A percentile compares a stretch with the other conserved stretches of the same genome.
phyloP scores from a whole-genome alignment of 1,284 basidiomycete species.

The Puccinia brachypodii region DNA sequence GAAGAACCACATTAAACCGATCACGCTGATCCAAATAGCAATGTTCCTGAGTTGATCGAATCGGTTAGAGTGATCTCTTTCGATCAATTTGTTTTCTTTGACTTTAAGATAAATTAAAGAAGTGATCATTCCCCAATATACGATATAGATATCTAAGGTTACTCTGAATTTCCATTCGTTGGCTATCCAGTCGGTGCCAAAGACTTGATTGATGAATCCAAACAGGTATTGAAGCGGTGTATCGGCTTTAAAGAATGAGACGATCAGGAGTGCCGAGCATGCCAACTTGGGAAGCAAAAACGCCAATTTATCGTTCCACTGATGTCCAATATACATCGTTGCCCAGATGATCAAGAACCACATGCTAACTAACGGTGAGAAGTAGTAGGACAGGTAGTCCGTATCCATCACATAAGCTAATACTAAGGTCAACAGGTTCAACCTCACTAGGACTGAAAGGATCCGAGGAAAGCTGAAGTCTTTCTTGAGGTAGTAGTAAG shows the following conservation, averaged over 20 bases:
- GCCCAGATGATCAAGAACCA: slow-evolving; percentile 79
- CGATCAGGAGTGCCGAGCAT: slow-evolving; percentile 66
- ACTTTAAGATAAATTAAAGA: slow-evolving; percentile 73
- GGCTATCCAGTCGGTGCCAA: slow-evolving; percentile 76
- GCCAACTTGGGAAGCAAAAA: slow-evolving; percentile 73
- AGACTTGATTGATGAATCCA: slow-evolving; percentile 65
- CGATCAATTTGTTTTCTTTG: slow-evolving; percentile 70
- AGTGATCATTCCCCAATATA: slow-evolving; percentile 78
- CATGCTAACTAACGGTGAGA: slow-evolving; percentile 70
- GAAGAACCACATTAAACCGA: slow-evolving; percentile 73
- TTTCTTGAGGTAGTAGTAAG: slow-evolving; percentile 78
- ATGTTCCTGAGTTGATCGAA: slow-evolving; percentile 60
- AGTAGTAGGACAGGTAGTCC: slow-evolving; percentile 83
- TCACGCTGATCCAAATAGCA: slow-evolving; percentile 61
- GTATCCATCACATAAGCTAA: slow-evolving; percentile 86
- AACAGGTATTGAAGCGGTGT: slow-evolving; percentile 70
- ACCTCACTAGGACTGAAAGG: slow-evolving; percentile 72
- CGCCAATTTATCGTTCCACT: slow-evolving; percentile 69
- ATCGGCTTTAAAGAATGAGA: slow-evolving; percentile 67
- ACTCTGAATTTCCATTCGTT: slow-evolving; percentile 82
- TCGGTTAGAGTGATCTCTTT: slow-evolving; percentile 62
- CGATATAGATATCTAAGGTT: slow-evolving; percentile 80
- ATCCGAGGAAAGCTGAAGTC: slow-evolving; percentile 74
- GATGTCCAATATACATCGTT: slow-evolving; percentile 71
- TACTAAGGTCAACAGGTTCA: slow-evolving; percentile 77